Evolutionary conservation across 2,329 filamentous ascomycete species (phyloP), one percentile per base, ranked within the genome.

Genomic region (Aspergillus neotritici): DNA sequence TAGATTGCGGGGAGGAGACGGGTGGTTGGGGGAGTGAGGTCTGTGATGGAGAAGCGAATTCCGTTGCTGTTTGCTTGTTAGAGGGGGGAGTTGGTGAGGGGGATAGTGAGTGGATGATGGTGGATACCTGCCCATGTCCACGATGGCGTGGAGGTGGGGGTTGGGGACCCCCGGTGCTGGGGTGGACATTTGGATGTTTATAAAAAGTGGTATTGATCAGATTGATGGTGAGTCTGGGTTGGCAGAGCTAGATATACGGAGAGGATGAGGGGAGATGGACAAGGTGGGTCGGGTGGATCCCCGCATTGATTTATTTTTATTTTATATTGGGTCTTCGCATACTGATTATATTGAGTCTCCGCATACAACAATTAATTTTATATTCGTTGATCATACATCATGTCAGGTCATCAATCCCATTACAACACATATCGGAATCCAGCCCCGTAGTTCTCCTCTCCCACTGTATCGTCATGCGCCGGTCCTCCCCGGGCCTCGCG

Each of bases 11-110:
- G 82, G 33, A 95, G 75, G 16, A 89, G 79, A 16, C 89, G 84
- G 16, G 85, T 76, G 31, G 73, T 79, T 4, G 81, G 79, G 15
- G 84, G 82, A 4, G 82, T 77, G n/a, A 94, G 75, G 52, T 88
- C 82, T 7, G 88, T 87, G 57, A 95, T 87, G 34, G 87, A 91
- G 73, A 94, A 94, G 43, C 90, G 87, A 57, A 95, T 91, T 56
- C 89, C 90, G 72, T 95, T 96, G 72, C 88, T 66, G 30, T 32
- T 28, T 30, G 16, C 17, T 39, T 12, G 30, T 35, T 15, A 34
- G 34, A 13, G 13, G 10, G 14, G n/a, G 13, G 29, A 5, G 8
- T 15, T 25, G 37, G 12, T 37, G 29, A 31, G 12, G 16, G 16
- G 16, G 25, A 12, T 32, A 37, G 32, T 9, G 12, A 15, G 29